Evolutionary conservation across 2,329 filamentous ascomycete genomes (phyloP).

Genomic region (Colletotrichum simmondsii): DNA sequence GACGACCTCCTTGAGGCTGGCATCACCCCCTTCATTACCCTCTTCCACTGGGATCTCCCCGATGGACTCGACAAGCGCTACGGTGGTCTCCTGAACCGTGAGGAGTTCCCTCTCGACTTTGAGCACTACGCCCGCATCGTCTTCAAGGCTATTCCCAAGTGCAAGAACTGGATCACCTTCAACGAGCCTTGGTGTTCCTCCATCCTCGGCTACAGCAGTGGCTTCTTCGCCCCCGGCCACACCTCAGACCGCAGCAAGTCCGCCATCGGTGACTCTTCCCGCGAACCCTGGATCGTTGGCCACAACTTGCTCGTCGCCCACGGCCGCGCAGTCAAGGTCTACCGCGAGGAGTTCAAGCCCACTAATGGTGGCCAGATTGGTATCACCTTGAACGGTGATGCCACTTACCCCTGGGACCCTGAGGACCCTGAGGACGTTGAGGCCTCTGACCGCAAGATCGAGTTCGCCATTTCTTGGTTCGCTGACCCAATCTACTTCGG

Average conservation of each 20-base stretch:
- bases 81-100: conserved; percentile 81
- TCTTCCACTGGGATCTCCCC: conserved; percentile 91
- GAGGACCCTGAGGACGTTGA: conserved; percentile 79
- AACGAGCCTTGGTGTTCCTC: conserved; percentile 91
- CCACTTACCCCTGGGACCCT: conserved; percentile 84
- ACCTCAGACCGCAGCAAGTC: conserved; percentile 80
- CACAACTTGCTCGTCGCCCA: conserved; percentile 86
- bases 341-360: conserved; percentile 83
- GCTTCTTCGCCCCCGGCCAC: conserved; percentile 84
- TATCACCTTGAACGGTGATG: conserved; percentile 89
- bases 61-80: conserved; percentile 83
- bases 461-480: conserved; percentile 91
- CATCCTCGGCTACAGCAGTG: conserved; percentile 82
- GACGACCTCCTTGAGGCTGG: conserved; percentile 81
- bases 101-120: conserved; percentile 86
- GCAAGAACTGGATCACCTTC: conserved; percentile 91
- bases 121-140: conserved; percentile 81
- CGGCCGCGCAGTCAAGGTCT: conserved; percentile 82
- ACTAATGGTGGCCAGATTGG: conserved; percentile 81
- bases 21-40: conserved; percentile 83
- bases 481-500: conserved; percentile 89
- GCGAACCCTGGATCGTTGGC: conserved; percentile 85
- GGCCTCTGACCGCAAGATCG: conserved; percentile 83
- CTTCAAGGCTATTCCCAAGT: conserved; percentile 79
- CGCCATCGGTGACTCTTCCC: conserved; percentile 76